phyloP scores from a whole-genome alignment of 768 basidiomycete genomes.

The Suillus bovinus region DNA sequence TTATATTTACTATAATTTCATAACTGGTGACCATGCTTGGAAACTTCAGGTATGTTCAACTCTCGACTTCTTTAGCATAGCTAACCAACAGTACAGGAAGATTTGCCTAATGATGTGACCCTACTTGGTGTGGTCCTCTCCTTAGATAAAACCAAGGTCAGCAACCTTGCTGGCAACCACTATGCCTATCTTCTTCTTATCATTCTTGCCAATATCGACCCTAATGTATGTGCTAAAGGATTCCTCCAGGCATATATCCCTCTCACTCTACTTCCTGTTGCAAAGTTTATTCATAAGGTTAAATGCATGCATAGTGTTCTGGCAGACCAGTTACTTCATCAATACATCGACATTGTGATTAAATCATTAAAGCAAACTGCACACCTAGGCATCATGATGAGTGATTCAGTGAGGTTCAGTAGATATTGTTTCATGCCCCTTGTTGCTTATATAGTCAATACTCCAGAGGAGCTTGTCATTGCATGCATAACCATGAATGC shows the following conservation, averaged over 20 bases:
- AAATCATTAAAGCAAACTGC: constrained; percentile 20
- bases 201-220: constrained; percentile 15
- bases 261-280: constrained; percentile 21
- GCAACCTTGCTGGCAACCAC: constrained; percentile 10
- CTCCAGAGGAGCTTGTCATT: constrained; percentile 11
- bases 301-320: constrained; percentile 12
- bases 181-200: constrained; percentile 15
- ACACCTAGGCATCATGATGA: constrained; percentile 20
- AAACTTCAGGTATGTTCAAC: constrained; percentile 21
- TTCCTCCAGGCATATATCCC: constrained; percentile 20
- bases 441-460: constrained; percentile 27
- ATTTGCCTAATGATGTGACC: constrained; percentile 26
- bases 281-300: constrained; percentile 18
- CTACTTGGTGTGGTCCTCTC: constrained; percentile 32
- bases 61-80: neutral
- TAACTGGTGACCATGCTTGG: constrained; percentile 29
- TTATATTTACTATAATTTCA: constrained; percentile 21
- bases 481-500: constrained; percentile 21
- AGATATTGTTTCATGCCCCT: constrained; percentile 21
- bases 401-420: constrained; percentile 21
- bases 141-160: constrained; percentile 33
- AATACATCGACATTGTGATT: constrained; percentile 18
- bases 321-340: constrained; percentile 20
- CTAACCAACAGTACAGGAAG: constrained; percentile 10
- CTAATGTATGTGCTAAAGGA: constrained; percentile 15